These are phyloP conservation scores for Sporothrix sp. DNA, from an alignment of 2,329 filamentous ascomycete species.

Conservation along the genomic window DNA sequence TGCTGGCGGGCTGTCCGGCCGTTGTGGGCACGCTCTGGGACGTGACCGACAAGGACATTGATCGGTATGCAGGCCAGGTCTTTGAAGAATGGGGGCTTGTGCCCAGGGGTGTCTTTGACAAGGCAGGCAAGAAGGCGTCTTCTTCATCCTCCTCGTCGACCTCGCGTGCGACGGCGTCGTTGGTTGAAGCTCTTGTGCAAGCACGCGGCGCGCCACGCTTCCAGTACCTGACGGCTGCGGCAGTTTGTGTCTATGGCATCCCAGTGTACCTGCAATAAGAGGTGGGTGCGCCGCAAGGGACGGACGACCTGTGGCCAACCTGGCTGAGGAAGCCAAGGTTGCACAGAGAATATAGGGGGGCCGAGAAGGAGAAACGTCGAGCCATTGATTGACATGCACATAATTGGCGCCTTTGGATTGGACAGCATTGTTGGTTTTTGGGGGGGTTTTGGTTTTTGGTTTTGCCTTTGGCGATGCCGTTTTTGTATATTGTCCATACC, in stretches of 20 bases:
- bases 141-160: slow-evolving; percentile 12
- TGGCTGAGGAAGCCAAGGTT: background rate
- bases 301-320: too few relatives aligned
- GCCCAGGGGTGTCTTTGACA: slow-evolving; percentile 34
- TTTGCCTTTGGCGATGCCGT: background rate
- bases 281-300: too few relatives aligned
- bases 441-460: background rate
- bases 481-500: slow-evolving; percentile 5
- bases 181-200: slow-evolving; percentile 73
- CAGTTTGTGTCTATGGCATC: slow-evolving; percentile 89
- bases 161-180: slow-evolving; percentile 32
- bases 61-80: slow-evolving; percentile 71
- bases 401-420: slow-evolving; percentile 3
- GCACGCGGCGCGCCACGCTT: slow-evolving; percentile 75
- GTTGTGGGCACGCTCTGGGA: slow-evolving; percentile 94
- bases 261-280: slow-evolving; percentile 61
- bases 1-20: slow-evolving; percentile 77
- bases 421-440: background rate
- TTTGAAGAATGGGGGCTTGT: slow-evolving; percentile 84
- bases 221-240: slow-evolving; percentile 85
- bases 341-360: background rate
- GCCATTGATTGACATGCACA: background rate
- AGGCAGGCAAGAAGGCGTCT: background rate
- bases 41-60: slow-evolving; percentile 94
- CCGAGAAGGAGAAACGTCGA: background rate